These are phyloP conservation scores for Lecanosticta acicola DNA, from an alignment of 2,329 filamentous ascomycete genomes.

Conservation along the genomic window DNA sequence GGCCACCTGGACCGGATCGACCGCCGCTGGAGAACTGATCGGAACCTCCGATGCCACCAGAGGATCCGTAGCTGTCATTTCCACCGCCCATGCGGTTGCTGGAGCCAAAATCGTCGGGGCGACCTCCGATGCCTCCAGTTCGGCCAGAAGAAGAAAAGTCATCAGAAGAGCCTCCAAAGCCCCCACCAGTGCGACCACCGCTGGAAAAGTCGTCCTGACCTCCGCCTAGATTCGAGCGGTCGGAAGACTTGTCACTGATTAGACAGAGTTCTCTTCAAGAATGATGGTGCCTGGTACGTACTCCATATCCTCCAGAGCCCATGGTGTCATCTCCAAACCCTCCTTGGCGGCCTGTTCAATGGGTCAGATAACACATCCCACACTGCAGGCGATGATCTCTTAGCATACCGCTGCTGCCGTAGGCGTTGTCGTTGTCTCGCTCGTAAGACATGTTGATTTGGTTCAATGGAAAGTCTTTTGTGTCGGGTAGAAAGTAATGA, in stretches of 20 bases:
- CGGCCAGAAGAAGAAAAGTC: not conserved
- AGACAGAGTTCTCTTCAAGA: not conserved
- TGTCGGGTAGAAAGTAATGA: not conserved
- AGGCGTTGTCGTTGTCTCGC: constrained; percentile 8
- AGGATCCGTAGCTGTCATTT: constrained; percentile 6
- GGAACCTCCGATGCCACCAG: not conserved
- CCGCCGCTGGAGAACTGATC: constrained; percentile 3
- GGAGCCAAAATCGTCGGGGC: not conserved
- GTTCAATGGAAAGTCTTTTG: not conserved
- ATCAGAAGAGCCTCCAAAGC: not conserved
- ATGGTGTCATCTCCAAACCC: constrained; percentile 1
- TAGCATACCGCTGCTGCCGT: constrained; percentile 5
- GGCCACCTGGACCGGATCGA: constrained; percentile 1
- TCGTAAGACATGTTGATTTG: constrained; percentile 4
- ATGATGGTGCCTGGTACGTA: constrained; percentile 4
- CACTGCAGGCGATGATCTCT: not conserved
- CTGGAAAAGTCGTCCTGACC: not conserved
- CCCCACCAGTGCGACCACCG: not conserved
- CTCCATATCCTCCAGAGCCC: constrained; percentile 8
- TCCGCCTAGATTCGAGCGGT: not conserved
- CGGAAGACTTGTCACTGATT: constrained; percentile 2
- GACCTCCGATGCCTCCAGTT: not conserved
- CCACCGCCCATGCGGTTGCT: constrained; percentile 3
- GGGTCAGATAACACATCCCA: not conserved
- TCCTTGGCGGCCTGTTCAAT: constrained; percentile 4